Base-by-base conservation (phyloP, 2,329 filamentous ascomycete species). In the Amesomyces nigricolor region DNA sequence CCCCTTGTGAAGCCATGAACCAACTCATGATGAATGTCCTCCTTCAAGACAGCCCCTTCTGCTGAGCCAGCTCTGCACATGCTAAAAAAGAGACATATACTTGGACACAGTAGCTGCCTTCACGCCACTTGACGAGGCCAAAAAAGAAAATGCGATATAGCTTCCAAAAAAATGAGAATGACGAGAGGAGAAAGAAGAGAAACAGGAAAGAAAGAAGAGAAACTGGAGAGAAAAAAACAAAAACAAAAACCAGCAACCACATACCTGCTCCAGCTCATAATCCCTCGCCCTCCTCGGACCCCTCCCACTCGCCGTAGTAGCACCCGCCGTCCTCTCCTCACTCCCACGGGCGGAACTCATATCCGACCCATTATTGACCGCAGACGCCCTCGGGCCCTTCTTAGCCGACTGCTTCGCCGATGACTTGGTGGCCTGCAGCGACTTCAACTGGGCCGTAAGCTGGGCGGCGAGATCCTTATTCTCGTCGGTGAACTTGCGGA, bases 401-500 rank as follows among this genome's bases (percentile, higher is more conserved):
- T 83, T 80, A 75, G 82, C 78, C 51, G 71, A 71, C 65, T 78
- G 79, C 70, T 85, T 82, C 39, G 75, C 67, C 29, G 66, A 58
- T 67, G 66, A 58, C 67, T 74, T 66, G 65, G 70, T 61, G 65
- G 71, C 68, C 46, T 83, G 77, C 64, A 80, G 78, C 53, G 75
- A 74, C 64, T 84, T 85, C 73, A 84, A 78, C 70, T 90, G 86
- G 56, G 83, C 80, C 64, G 85, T 80, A 30, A 91, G 78, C 70
- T 88, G 86, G 53, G 78, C 77, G 19, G 92, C 91, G 38, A 99
- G 81, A 68, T 95, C 90, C 68, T 89, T 89, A 74, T 97, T 96
- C 73, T 97, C 94, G 54, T 95, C 90, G 50, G 86, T 96, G 70
- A 92, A 87, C 74, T 96, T 96, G 68, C 91, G 87, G 58, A 99